phyloP scores from a whole-genome alignment of 108 stramenopile species.

The Cyclotella choctawhatcheeana region DNA sequence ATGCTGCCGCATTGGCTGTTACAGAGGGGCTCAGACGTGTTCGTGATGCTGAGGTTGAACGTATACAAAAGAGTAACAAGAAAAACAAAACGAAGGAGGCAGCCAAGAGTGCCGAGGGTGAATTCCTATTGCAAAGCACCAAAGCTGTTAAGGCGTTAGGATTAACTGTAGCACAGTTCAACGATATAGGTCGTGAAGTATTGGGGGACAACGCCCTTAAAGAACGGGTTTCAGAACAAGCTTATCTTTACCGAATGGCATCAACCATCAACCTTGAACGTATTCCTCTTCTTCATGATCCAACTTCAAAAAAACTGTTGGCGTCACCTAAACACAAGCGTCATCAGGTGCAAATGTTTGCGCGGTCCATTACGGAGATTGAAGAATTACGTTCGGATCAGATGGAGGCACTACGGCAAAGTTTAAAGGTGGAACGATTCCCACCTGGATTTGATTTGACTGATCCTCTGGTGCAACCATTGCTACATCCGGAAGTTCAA shows the following conservation, averaged over 20 bases:
- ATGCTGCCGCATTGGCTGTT: conserved; percentile 69
- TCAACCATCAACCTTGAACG: conserved; percentile 62
- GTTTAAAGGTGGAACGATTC: conserved; percentile 57
- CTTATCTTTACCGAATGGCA: conserved; percentile 77
- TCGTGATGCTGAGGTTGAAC: conserved; percentile 53
- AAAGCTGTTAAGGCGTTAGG: conserved; percentile 68
- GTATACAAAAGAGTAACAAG: conserved; percentile 12
- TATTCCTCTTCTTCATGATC: conserved; percentile 63
- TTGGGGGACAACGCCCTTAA: conserved; percentile 48
- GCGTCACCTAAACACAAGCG: conserved; percentile 31
- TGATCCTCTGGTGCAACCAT: conserved; percentile 65
- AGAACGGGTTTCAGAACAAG: conserved; percentile 77
- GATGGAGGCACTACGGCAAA: conserved; percentile 47
- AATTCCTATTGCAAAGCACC: conserved; percentile 52
- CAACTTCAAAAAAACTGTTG: conserved; percentile 39
- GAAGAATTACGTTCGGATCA: conserved; percentile 71
- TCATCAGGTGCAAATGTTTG: conserved; percentile 66
- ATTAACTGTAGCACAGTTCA: conserved; percentile 70
- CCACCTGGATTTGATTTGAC: conserved; percentile 61
- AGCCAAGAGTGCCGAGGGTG: conserved; percentile 36
- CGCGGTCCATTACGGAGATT: conserved; percentile 62
- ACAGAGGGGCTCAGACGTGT: conserved; percentile 66
- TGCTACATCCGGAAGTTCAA: conserved; percentile 60
- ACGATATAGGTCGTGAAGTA: conserved; percentile 67
- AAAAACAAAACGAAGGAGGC: background rate